Evolutionary conservation across 1,139 yeast species (phyloP), one percentile per base, ranked within the genome.

Genomic region (Pichia inconspicua): DNA sequence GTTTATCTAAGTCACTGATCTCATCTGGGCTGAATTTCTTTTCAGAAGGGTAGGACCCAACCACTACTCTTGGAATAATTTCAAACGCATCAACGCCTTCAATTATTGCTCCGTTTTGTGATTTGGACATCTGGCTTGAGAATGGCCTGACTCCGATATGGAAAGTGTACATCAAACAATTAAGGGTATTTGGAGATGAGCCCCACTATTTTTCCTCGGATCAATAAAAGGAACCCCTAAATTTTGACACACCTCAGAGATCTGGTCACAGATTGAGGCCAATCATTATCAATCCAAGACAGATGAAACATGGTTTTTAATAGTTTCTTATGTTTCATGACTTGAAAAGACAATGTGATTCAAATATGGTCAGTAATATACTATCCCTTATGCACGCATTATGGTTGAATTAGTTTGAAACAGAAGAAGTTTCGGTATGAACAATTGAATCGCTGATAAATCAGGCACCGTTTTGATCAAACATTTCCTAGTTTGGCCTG

Each of bases 41-140:
- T 25, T 22, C 22, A 22, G 41, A 38, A 15, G 53, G 53, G 27
- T 43, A 47, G 17, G 53, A 49, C 2, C 53, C 53, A 9, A 47
- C 50, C 8, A 49, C 9, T 9, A 49, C 9, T n/a, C 45, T 45
- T 11, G 47, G 49, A 4, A 47, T 40, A 22, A 45, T 38, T 19
- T 44, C 42, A 35, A 41, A 49, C 12, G 43, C 17, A 38, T 49
- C 53, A 25, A 45, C 14, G 3, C 32, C 27, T 12, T n/a, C 12
- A 15, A 37, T 17, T 37, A 19, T 12, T 6, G n/a, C 7, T 15
- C 38, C 12, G 5, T 19, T 15, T 9, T n/a, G n/a, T 3, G 38
- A 3, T 35, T 32, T 15, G 11, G 22, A 35, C 38, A 35, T 35
- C 4, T 35, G 15, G 19, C 15, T 35, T 5, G 14, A 5, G 34